Evolutionary conservation across 2,329 filamentous ascomycete species (phyloP), one percentile per base, ranked within the genome.

Genomic region (Trichoderma sp.): DNA sequence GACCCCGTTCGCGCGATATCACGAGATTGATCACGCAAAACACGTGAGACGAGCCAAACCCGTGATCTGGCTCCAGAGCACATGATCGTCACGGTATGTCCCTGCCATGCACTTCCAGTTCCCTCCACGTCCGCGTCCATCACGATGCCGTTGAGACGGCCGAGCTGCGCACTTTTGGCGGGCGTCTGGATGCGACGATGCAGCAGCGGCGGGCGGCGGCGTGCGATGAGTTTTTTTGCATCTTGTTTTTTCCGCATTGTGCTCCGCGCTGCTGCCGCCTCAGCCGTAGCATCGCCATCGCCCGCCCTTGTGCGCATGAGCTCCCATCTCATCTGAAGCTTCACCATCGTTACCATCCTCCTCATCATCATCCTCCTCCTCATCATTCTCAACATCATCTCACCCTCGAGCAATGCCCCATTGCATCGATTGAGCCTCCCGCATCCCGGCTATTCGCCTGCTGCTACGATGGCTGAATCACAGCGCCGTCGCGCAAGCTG

Each of bases 21-120:
- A 81, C 79, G 79, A 81, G 79, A 78, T 80, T 75, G 74, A 76
- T 77, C 77, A 76, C 77, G 73, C 75, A 76, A 75, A 78, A 78
- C 78, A 80, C 78, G 78, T 80, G 78, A 79, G 76, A 72, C 70
- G 70, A 70, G 21, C 68, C 56, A 75, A 78, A 78, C 78, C 78
- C 78, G 78, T 80, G 78, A 80, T 80, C 76, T 78, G 74, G 70
- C 67, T 69, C 68, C 68, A 70, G 72, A 74, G 77, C 78, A 80
- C 78, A 80, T 80, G 78, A 80, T 80, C 78, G 75, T 72, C 72
- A 69, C 78, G 78, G 78, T 80, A 79, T 71, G 70, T 70, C 69
- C 67, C 67, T 67, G 61, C 66, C 64, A 71, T 68, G 65, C 69
- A 68, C 51, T 55, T 61, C 47, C 69, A 68, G 43, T 55, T 61